Base-by-base conservation (phyloP, 2,329 filamentous ascomycete genomes). In the Cyphellophora attinorum region DNA sequence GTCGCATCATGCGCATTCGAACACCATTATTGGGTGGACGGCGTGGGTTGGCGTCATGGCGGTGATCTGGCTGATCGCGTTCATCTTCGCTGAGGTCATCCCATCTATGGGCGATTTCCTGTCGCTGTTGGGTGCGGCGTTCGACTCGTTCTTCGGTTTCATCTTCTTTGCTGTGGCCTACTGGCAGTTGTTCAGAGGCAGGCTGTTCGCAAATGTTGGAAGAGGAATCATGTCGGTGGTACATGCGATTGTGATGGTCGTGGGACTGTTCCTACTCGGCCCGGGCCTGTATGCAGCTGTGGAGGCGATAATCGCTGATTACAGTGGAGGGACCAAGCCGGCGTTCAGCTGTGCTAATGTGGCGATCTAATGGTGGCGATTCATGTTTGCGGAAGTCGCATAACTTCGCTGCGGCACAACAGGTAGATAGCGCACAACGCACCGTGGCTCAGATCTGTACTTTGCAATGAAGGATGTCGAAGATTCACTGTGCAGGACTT, bases 251-350 rank as follows among this genome's bases (percentile, higher is more conserved):
- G 53, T 70, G 10, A 55, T 70, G 59, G 8, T 53, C 4, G 52
- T 52, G 27, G 67, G 67, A 0, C 44, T 72, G 42, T 70, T 72
- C 46, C 41, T 70, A 40, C 51, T 70, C 11, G 67, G 67, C 3
- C 67, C 67, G 0, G 67, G 67, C 0, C 44, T 70, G n/a, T 70
- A 70, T 48, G 65, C 67, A 19, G 67, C 67, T 11, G 61, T 68
- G 4, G 54, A 70, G 51, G 67, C 67, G 8, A 70, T 70, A 34
- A 68, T 69, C 35, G 57, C n/a, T n/a, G n/a, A n/a, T n/a, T n/a
- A n/a, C n/a, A n/a, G n/a, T n/a, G n/a, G n/a, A n/a, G n/a, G n/a
- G n/a, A n/a, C n/a, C n/a, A n/a, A n/a, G n/a, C n/a, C n/a, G n/a
- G n/a, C n/a, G n/a, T n/a, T n/a, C n/a, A n/a, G n/a, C n/a, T n/a